Conservation (phyloP, 306 rosid species). For the Vigna hirtella region DNA sequence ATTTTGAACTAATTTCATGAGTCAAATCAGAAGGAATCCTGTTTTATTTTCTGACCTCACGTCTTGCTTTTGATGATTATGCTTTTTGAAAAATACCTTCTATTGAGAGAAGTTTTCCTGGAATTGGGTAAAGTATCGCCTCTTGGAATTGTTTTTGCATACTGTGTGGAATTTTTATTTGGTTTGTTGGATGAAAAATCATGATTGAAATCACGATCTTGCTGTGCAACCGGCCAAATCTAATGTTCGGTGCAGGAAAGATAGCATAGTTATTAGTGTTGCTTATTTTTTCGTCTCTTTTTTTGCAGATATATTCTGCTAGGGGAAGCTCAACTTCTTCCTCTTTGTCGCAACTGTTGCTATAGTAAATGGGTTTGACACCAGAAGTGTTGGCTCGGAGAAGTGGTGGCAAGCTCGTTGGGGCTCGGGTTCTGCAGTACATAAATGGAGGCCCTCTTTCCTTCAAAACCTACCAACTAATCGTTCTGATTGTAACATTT, state of each 20-base stretch:
- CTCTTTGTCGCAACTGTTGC: constrained; percentile 36
- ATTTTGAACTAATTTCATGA: background rate
- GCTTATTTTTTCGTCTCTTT: background rate
- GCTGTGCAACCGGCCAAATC: constrained; percentile 10
- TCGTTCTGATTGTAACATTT: constrained; percentile 84
- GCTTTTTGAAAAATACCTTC: background rate
- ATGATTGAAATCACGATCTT: background rate
- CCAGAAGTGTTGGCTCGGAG: constrained; percentile 51
- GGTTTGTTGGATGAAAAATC: background rate
- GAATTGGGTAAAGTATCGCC: background rate
- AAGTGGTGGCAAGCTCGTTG: constrained; percentile 61
- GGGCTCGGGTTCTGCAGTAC: constrained; percentile 62
- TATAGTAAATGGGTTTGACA: constrained; percentile 58
- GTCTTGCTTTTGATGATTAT: background rate
- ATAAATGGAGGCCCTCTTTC: constrained; percentile 70
- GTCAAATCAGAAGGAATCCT: constrained; percentile 21
- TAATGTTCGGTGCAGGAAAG: background rate
- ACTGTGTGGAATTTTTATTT: background rate
- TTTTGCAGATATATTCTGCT: constrained; percentile 36
- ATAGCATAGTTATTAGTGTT: background rate
- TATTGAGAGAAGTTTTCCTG: background rate
- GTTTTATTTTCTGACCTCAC: background rate
- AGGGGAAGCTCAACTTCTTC: constrained; percentile 45
- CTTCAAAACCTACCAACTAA: constrained; percentile 79
- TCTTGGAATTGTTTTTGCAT: constrained; percentile 13